Base-by-base conservation (phyloP, 2,329 filamentous ascomycete species). In the Fusarium cicatricum region DNA sequence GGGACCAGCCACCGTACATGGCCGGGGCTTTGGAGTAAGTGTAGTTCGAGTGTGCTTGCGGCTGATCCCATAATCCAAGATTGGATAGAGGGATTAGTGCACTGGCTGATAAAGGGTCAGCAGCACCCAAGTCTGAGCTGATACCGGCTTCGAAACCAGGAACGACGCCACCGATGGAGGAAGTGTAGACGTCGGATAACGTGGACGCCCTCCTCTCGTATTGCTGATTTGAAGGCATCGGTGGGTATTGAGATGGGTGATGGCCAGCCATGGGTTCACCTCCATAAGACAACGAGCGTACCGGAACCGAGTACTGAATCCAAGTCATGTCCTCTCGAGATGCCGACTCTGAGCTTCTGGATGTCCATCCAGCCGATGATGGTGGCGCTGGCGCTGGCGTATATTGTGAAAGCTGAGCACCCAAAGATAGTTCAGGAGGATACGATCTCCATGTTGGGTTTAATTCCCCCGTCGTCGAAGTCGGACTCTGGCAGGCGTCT, bases 341-440 rank as follows among this genome's bases (percentile, higher is more conserved):
- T 10, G 72, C 70, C 28, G 76, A 52, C 32, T 80, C 77, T 7
- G 76, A 68, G 43, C 50, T 58, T 39, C 61, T 69, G 19, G 74
- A 71, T 26, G 76, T 68, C 82, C 81, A 83, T 3, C 76, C 69
- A 21, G 75, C 69, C 1, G 60, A 60, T 16, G 79, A 71, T 3
- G 75, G 65, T 12, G 77, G 71, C 36, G 78, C 75, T 12, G 77
- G 71, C 36, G 78, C 75, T 17, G 77, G 74, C 6, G 76, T 73
- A 63, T 82, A 85, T 2, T 81, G 77, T 5, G 82, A 80, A 55
- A 81, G 82, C 3, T 78, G 79, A 0, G 81, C 75, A 4, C 79
- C 79, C 29, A 84, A 74, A 10, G 82, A 78, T 8, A 82, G 79
- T 34, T 82, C 82, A 36, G 80, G 75, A 10, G 80, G 69, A 62